Percentiles rank a stretch among this genome's conserved stretches.
These are phyloP conservation scores for Cutaneotrichosporon sp. DNA, from an alignment of 1,284 basidiomycete genomes.

Conservation along the genomic window DNA sequence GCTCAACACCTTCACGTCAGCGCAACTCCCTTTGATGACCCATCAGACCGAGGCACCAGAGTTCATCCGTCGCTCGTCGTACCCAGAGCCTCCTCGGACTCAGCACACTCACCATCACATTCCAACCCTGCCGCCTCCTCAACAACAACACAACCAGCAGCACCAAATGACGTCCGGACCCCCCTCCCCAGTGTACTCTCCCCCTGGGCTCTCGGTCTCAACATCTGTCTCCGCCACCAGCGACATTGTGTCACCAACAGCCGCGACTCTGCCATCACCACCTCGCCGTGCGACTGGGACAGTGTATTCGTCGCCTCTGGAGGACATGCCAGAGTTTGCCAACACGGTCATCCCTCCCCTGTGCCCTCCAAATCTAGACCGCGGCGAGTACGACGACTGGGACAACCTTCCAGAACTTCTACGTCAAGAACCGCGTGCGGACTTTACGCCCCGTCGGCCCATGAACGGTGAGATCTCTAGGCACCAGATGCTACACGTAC, in stretches of 20 bases:
- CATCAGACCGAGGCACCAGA: neutral
- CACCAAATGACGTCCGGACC: neutral
- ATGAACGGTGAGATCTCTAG: constrained; percentile 21
- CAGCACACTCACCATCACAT: too few relatives aligned
- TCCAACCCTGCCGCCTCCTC: neutral
- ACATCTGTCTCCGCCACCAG: neutral
- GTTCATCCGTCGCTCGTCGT: neutral
- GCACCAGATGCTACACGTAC: neutral
- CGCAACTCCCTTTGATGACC: neutral
- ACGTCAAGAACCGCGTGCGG: constrained; percentile 18
- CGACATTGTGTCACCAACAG: neutral
- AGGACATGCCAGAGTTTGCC: constrained; percentile 5
- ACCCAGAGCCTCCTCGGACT: too few relatives aligned
- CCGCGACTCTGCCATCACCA: neutral
- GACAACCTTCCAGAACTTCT: constrained; percentile 20
- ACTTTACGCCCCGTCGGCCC: constrained; percentile 16
- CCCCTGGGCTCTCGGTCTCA: neutral
- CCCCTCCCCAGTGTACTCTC: neutral
- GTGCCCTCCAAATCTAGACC: constrained; percentile 5
- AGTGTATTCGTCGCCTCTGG: constrained; percentile 11
- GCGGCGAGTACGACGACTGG: constrained; percentile 16
- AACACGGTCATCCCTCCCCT: constrained; percentile 14
- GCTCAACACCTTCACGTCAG: neutral
- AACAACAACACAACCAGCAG: neutral
- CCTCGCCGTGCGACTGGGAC: neutral